Conservation (phyloP, 208 protist genomes). For the Lotmaria passim region DNA sequence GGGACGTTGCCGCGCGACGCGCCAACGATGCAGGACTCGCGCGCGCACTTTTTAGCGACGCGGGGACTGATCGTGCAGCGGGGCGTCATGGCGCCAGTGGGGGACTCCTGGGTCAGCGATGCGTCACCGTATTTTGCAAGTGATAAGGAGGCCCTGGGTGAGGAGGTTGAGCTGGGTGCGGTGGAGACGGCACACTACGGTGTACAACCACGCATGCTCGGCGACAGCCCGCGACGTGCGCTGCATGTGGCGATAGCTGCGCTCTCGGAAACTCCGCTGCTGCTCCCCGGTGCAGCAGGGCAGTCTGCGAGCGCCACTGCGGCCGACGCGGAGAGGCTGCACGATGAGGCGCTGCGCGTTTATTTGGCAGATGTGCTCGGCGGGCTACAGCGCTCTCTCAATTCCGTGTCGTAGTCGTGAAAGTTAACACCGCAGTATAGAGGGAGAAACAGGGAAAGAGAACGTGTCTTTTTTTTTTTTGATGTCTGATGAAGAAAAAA, state of each 20-base stretch:
- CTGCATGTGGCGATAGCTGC: constrained; percentile 25
- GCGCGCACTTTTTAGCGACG: constrained; percentile 67
- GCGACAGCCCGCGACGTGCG: constrained; percentile 18
- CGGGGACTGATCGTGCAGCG: constrained; percentile 45
- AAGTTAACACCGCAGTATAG: too few relatives aligned
- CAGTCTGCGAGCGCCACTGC: background rate
- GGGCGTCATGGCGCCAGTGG: constrained; percentile 25
- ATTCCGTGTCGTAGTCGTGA: constrained; percentile 28
- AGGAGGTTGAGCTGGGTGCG: background rate
- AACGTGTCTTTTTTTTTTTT: too few relatives aligned
- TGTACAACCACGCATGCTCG: constrained; percentile 24
- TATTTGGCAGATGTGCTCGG: constrained; percentile 58
- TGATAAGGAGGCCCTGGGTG: background rate
- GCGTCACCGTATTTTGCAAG: background rate
- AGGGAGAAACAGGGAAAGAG: too few relatives aligned
- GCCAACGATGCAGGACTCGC: constrained; percentile 66
- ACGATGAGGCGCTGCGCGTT: constrained; percentile 47
- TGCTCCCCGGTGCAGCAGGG: background rate
- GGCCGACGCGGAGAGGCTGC: constrained; percentile 18
- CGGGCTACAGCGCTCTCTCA: constrained; percentile 56
- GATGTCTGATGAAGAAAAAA: too few relatives aligned
- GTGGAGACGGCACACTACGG: background rate
- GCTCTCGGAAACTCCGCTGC: constrained; percentile 20
- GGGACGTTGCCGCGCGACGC: constrained; percentile 31
- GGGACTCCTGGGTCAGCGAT: constrained; percentile 15